These are phyloP conservation scores for Aureobasidium sp. DNA, from an alignment of 2,329 filamentous ascomycete species.

Conservation along the genomic window DNA sequence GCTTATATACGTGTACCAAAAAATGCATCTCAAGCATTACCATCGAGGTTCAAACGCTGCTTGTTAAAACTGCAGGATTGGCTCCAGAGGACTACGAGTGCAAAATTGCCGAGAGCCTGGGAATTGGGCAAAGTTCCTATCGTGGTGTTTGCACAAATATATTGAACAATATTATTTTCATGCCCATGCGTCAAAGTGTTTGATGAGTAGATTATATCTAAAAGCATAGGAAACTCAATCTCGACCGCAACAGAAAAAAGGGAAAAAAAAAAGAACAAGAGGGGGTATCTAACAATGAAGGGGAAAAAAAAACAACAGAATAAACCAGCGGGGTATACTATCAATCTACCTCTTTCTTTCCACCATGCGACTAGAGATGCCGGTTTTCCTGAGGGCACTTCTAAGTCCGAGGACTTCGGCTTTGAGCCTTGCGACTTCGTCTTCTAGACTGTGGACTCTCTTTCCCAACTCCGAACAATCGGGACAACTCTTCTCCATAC, in stretches of 20 bases:
- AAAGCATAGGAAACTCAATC: background rate
- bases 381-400: constrained; percentile 10
- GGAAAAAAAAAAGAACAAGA: background rate
- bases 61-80: background rate
- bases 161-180: background rate
- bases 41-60: background rate
- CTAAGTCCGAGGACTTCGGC: constrained; percentile 16
- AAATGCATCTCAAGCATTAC: background rate
- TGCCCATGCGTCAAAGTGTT: background rate
- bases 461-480: background rate
- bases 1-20: too few relatives aligned
- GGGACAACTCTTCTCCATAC: background rate
- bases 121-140: too few relatives aligned
- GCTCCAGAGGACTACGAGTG: background rate
- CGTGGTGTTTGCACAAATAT: background rate
- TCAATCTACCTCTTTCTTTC: background rate
- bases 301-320: background rate
- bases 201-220: too few relatives aligned
- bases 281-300: constrained; percentile 4
- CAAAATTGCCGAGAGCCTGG: too few relatives aligned
- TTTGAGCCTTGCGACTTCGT: constrained; percentile 14
- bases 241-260: too few relatives aligned
- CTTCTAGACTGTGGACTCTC: constrained; percentile 7
- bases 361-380: background rate
- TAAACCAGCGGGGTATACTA: background rate